Evolutionary conservation across 2,329 filamentous ascomycete species (phyloP).

Genomic region (Beauveria brongniartii): DNA sequence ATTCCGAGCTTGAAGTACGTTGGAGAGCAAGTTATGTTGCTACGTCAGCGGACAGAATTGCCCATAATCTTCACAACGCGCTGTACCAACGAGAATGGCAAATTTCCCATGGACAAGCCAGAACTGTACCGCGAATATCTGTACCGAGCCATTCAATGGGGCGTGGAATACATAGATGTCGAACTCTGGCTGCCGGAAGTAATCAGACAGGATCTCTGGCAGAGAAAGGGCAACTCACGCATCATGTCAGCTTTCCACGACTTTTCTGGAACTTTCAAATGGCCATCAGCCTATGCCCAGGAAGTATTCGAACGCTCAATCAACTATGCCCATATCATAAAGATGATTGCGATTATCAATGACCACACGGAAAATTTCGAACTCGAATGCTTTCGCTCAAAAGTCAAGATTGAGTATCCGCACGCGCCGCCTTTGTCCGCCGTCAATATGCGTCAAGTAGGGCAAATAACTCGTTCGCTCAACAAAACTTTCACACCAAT

Average conservation of each 20-base stretch:
- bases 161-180: constrained; percentile 83
- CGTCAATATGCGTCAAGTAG: constrained; percentile 81
- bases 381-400: constrained; percentile 78
- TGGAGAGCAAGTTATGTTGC: constrained; percentile 75
- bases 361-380: constrained; percentile 84
- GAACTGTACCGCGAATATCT: constrained; percentile 69
- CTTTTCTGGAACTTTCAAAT: constrained; percentile 76
- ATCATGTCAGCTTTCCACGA: constrained; percentile 93
- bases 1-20: constrained; percentile 78
- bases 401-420: constrained; percentile 61
- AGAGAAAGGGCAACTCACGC: constrained; percentile 66
- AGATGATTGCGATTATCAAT: constrained; percentile 81
- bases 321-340: constrained; percentile 75
- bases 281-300: constrained; percentile 67
- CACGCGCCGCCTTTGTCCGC: constrained; percentile 68
- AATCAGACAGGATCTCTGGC: constrained; percentile 59
- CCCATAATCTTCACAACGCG: constrained; percentile 87
- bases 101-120: constrained; percentile 76
- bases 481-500: constrained; percentile 86
- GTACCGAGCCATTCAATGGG: constrained; percentile 80
- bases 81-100: constrained; percentile 73
- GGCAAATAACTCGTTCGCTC: constrained; percentile 73
- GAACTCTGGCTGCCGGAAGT: constrained; percentile 78
- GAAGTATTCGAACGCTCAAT: constrained; percentile 63
- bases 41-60: constrained; percentile 75